A percentile compares a stretch with the other conserved stretches of the same genome.
These are phyloP conservation scores for Carex pumila DNA, from an alignment of 176 grass and related monocot genomes.

Conservation along the genomic window DNA sequence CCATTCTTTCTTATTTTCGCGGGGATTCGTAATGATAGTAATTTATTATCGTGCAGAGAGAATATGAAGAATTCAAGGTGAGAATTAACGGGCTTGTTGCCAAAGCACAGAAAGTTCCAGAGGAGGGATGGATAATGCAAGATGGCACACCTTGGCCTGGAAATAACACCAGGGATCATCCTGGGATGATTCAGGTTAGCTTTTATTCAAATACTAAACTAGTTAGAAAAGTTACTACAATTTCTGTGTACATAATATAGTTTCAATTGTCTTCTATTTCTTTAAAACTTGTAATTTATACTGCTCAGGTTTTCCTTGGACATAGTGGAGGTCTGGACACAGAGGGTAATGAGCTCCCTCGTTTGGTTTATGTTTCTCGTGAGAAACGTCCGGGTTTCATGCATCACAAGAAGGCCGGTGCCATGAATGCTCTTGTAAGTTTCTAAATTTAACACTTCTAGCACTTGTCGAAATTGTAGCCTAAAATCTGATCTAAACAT, in stretches of 20 bases:
- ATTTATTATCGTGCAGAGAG: slow-evolving; percentile 53
- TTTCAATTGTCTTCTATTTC: neutral
- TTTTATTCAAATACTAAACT: neutral
- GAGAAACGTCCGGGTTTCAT: slow-evolving; percentile 97
- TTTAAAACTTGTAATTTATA: slow-evolving; percentile 3
- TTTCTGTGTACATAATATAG: neutral
- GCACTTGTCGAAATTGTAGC: neutral
- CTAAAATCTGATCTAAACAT: slow-evolving; percentile 9
- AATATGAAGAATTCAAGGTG: slow-evolving; percentile 99
- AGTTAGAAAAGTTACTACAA: slow-evolving; percentile 10
- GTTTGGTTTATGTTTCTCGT: slow-evolving; percentile 98
- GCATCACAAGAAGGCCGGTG: slow-evolving; percentile 99
- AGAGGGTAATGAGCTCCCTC: slow-evolving; percentile 83
- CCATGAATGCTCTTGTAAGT: slow-evolving; percentile 98
- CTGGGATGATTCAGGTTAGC: slow-evolving; percentile 94
- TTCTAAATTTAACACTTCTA: slow-evolving; percentile 19
- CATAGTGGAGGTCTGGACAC: slow-evolving; percentile 94
- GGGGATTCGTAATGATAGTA: slow-evolving; percentile 6
- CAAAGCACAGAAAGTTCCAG: slow-evolving; percentile 94
- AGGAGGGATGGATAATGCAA: slow-evolving; percentile 99
- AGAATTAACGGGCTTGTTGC: slow-evolving; percentile 82
- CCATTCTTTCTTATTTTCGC: neutral
- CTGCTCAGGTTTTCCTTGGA: slow-evolving; percentile 85
- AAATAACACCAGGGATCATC: slow-evolving; percentile 99
- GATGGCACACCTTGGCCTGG: slow-evolving; percentile 99